Percentiles rank a stretch among this genome's conserved stretches.
These are phyloP conservation scores for Saccharum spontaneum DNA, from an alignment of 176 grass and related monocot genomes.

Conservation along the genomic window DNA sequence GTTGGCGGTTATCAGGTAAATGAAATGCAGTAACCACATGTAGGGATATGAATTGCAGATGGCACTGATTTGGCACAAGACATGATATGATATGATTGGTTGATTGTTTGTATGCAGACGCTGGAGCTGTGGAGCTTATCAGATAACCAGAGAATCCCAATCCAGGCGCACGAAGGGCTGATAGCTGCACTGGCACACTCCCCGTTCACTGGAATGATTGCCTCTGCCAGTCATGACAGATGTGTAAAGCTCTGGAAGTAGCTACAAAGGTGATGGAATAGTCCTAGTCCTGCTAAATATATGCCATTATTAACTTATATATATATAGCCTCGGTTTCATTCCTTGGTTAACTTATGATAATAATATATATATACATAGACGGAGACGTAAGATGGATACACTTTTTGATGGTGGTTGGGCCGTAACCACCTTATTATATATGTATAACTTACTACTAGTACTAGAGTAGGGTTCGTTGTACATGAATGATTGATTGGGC, in stretches of 20 bases:
- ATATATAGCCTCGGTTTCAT: neutral
- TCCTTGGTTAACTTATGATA: neutral
- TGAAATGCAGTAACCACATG: neutral
- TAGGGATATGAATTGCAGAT: neutral
- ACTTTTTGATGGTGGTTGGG: neutral
- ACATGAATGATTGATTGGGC: neutral
- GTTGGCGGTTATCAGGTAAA: conserved; percentile 94
- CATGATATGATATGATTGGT: neutral
- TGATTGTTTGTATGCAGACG: conserved; percentile 53
- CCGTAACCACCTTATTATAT: neutral
- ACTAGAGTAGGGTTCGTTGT: neutral
- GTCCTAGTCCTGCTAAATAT: neutral
- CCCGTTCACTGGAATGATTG: conserved; percentile 50
- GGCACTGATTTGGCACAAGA: neutral
- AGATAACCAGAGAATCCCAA: conserved; percentile 49
- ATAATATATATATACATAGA: neutral
- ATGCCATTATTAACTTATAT: neutral
- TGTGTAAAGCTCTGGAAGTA: conserved; percentile 94
- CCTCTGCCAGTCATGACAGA: conserved; percentile 92
- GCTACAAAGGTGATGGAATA: conserved; percentile 17
- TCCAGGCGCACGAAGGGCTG: conserved; percentile 70
- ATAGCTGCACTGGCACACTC: conserved; percentile 69
- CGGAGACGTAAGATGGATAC: neutral
- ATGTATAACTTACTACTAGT: neutral
- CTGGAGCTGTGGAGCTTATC: conserved; percentile 82